phyloP scores from a whole-genome alignment of 805 yeast species.

The Tetrapisispora phaffii region DNA sequence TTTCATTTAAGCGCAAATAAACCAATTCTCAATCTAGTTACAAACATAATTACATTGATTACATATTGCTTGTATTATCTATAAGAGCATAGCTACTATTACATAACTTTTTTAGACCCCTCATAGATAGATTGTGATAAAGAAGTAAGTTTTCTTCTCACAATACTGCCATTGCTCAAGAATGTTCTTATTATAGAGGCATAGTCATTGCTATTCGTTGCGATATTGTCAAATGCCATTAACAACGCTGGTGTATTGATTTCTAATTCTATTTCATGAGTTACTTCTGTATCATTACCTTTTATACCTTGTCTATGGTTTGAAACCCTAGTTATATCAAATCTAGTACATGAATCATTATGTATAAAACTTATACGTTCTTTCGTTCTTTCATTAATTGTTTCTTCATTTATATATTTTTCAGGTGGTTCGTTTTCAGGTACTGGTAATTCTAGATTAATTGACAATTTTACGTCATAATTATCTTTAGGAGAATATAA shows the following conservation, averaged over 20 bases:
- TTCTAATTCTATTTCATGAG: conserved; percentile 44
- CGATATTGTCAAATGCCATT: conserved; percentile 32
- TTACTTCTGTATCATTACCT: conserved; percentile 20
- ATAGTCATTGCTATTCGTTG: conserved; percentile 42
- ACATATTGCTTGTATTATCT: not conserved
- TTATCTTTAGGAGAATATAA: conserved; percentile 67
- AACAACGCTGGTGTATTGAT: conserved; percentile 37
- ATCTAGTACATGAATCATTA: conserved; percentile 58
- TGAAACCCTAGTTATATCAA: conserved; percentile 59
- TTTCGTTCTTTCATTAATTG: conserved; percentile 54
- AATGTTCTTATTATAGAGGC: conserved; percentile 50
- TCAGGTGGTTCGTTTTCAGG: conserved; percentile 44
- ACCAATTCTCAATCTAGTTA: not conserved
- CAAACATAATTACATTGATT: not conserved
- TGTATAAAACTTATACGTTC: conserved; percentile 66
- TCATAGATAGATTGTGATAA: conserved; percentile 29
- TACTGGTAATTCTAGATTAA: conserved; percentile 67
- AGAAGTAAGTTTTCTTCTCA: conserved; percentile 30
- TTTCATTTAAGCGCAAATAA: not conserved
- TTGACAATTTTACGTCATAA: conserved; percentile 66
- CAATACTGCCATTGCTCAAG: conserved; percentile 48
- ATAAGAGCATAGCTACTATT: not conserved
- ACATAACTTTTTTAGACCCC: conserved; percentile 28
- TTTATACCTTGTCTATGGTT: conserved; percentile 20
- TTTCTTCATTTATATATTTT: conserved; percentile 44